Base-by-base conservation (phyloP, 176 grass and related monocot species). In the Cenchrus fungigraminus region DNA sequence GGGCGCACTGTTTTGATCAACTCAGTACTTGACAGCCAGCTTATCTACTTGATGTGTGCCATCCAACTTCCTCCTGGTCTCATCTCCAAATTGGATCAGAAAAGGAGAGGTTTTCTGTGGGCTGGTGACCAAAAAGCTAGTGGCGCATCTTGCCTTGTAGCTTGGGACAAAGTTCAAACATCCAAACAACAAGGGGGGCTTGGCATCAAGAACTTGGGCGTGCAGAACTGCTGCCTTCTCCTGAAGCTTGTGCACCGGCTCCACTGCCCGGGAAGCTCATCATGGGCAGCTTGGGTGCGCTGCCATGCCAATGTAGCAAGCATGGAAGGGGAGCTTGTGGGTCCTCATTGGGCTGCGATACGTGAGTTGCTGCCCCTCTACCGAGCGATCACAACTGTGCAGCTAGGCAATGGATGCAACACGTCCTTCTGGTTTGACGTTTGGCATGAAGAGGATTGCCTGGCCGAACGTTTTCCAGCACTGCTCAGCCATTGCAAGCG, bases 31-130 rank as follows among this genome's bases (percentile, higher is more conserved):
- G 72, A 74, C 6, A 5, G 25, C 2, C 51, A 53, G 51, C 51
- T 16, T 2, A 19, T 1, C 25, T 74, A 34, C 3, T 5, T 42
- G 0, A 74, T 74, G 72, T 13, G 12, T 0, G 72, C 8, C 0
- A 1, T 11, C 0, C 0, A 2, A 0, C 72, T 74, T 0, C 72
- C 72, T 0, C 6, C 14, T 0, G 25, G 25, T 25, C 25, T 25
- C 13, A 6, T 0, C 3, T 55, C 8, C 10, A 10, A 15, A 1
- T 0, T 0, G 0, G 4, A 9, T 19, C 2, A 47, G 29, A 0
- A 2, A 0, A 5, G 12, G 1, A 47, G 47, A 0, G 11, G 47
- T 0, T 73, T 73, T 6, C 2, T 73, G 0, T 73, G 71, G 44
- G 4, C 8, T 0, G 68, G 43, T 0, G 45, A 12, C 0, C 45